These are phyloP conservation scores for Pichia pseudocactophila DNA, from an alignment of 805 yeast species.

Conservation along the genomic window DNA sequence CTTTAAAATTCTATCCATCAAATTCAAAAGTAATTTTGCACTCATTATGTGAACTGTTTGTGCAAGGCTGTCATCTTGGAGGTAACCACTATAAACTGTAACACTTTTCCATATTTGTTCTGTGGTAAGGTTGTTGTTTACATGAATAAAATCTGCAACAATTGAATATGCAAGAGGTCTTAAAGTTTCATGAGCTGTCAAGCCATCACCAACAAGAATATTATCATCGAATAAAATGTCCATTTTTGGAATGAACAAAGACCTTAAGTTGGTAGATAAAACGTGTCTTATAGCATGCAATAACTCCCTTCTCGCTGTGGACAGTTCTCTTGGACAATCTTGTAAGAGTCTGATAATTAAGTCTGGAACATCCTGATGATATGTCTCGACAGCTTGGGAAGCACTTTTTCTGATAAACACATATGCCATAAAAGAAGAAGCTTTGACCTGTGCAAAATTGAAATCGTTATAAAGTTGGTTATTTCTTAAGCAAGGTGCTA, in stretches of 20 bases:
- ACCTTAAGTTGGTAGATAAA: slow-evolving; percentile 80
- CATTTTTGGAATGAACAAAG: slow-evolving; percentile 74
- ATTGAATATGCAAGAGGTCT: slow-evolving; percentile 92
- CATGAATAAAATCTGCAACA: slow-evolving; percentile 92
- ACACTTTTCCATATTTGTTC: slow-evolving; percentile 85
- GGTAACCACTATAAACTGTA: slow-evolving; percentile 64
- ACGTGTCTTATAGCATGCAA: slow-evolving; percentile 92
- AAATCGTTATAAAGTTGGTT: slow-evolving; percentile 81
- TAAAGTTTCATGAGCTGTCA: slow-evolving; percentile 82
- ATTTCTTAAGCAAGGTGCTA: slow-evolving; percentile 67
- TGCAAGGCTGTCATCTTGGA: slow-evolving; percentile 75
- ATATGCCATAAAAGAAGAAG: slow-evolving; percentile 90
- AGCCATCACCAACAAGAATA: slow-evolving; percentile 84
- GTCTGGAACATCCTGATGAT: slow-evolving; percentile 69
- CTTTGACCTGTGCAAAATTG: slow-evolving; percentile 87
- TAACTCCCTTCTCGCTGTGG: slow-evolving; percentile 85
- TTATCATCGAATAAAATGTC: slow-evolving; percentile 79
- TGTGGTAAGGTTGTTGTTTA: slow-evolving; percentile 72
- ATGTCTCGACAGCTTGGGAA: slow-evolving; percentile 48
- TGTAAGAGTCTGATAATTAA: slow-evolving; percentile 76
- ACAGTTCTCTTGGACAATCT: slow-evolving; percentile 91
- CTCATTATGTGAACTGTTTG: slow-evolving; percentile 94
- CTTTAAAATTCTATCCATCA: slow-evolving; percentile 82
- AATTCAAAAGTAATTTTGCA: slow-evolving; percentile 77
- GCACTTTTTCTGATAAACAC: slow-evolving; percentile 81